Base-by-base conservation (phyloP, 1,284 basidiomycete genomes). In the Malassezia sympodialis region DNA sequence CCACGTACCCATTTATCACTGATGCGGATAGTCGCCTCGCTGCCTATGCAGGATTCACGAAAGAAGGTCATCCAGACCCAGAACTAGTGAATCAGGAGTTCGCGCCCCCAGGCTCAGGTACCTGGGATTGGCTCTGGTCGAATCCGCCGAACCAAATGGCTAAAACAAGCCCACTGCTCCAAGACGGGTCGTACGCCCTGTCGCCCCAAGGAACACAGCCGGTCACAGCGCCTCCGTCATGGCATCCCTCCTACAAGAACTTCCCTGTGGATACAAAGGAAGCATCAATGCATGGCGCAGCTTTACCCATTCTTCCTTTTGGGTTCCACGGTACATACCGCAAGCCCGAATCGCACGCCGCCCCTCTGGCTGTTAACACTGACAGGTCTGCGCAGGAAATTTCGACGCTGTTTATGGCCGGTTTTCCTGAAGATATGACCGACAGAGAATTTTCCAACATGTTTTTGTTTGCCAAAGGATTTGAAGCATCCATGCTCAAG, bases 381-480 rank as follows among this genome's bases (percentile, higher is more conserved):
- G 37, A 39, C 19, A 17, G 37, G 19, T 15, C 37, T 19, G 12
- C 21, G 37, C 90, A 96, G 73, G 90, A 96, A 67, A 96, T 96
- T 57, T 91, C 88, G 19, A 98, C 93, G 2, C 93, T 98, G 61
- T 98, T 98, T 67, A 91, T 98, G 1, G 93, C 96, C 27, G 93
- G 93, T 0, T 98, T 98, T 76, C 93, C 93, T 2, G 94, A 98
- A 62, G 93, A 98, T 73, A 96, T 98, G 87, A 85, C 87, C 80
- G 90, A 96, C 78, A 88, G 93, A 21, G 93, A 98, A 77, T 96
- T 98, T 76, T 89, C 93, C 77, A 96, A 96, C 76, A 94, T 98
- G 86, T 98, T 98, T 76, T 88, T 90, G 3, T 98, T 98, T 72
- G 89, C 88, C 2, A 78, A 82, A 1, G 94, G 90, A 11, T 98